Base-by-base conservation (phyloP, 257 asterid genomes). In the Solanum sejunctum region DNA sequence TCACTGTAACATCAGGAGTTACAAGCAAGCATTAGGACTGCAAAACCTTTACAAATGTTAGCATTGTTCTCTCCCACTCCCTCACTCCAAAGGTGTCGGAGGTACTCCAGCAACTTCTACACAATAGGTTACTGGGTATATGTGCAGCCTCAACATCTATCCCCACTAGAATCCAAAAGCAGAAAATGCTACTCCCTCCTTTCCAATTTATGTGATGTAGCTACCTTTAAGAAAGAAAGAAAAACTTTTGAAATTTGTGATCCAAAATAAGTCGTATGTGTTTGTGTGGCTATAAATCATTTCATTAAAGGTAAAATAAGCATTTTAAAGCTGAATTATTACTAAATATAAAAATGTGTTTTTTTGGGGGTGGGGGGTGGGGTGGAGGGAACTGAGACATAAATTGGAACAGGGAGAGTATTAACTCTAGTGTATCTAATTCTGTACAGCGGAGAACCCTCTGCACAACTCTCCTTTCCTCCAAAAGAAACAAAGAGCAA, bases 1-100 rank as follows among this genome's bases (percentile, higher is more conserved):
- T 95, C 98, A 94, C 98, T 95, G 97, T 83, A 91, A 88, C 92
- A 93, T 87, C 98, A 90, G 92, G 92, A 67, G 95, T 93, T 88
- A 92, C 92, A 83, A 47, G 88, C 87, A 82, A 82, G 84, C 84
- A 82, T 41, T 82, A 13, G 57, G 55, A 20, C 23, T 49, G 47
- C 23, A 77, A 17, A 77, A 77, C 21, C 61, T 75, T 23, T 51
- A 75, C 23, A 75, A 23, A 51, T 75, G 45, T 51, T 49, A 75
- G 10, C 45, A 49, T 75, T 49, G 61, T 23, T 49, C 55, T 71
- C 80, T 41, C 55, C 55, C 55, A 17, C 79, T 10, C 32, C 79
- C 18, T 41, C 79, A 32, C 80, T 71, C 32, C 55, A 43, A 41
- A 71, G 26, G 55, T 71, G 32, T 71, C 13, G 13, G 39, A 49